Conservation (phyloP, 352 stramenopile species). For the Globisporangium paddicum region DNA sequence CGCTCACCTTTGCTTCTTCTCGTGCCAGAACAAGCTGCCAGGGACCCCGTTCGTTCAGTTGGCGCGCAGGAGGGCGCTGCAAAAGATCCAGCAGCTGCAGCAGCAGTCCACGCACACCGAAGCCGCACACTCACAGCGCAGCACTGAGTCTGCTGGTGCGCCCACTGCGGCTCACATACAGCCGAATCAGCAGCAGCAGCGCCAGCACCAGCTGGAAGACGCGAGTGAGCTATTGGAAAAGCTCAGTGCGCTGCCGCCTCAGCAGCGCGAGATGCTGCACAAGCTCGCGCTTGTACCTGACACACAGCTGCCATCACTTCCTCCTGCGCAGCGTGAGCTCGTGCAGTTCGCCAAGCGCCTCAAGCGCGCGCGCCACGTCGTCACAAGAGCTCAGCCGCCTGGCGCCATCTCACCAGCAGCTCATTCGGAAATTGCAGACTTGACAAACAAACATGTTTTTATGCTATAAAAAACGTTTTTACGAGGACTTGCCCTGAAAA, state of each 20-base stretch:
- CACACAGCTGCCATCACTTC: slow-evolving; percentile 29
- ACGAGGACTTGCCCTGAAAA: too few relatives aligned
- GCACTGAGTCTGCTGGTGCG: not conserved
- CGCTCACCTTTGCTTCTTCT: not conserved
- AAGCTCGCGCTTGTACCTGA: slow-evolving; percentile 33
- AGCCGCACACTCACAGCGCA: not conserved
- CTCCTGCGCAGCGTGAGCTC: slow-evolving; percentile 33
- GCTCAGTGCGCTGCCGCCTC: slow-evolving; percentile 19
- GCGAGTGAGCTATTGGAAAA: slow-evolving; percentile 10
- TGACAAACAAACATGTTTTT: too few relatives aligned
- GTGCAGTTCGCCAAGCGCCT: slow-evolving; percentile 55
- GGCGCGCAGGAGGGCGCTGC: slow-evolving; percentile 31
- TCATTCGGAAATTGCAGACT: slow-evolving; percentile 24
- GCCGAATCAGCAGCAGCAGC: not conserved
- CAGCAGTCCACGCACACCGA: not conserved
- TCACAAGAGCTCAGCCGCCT: slow-evolving; percentile 26
- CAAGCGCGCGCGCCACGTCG: slow-evolving; percentile 34
- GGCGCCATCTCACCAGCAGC: slow-evolving; percentile 30
- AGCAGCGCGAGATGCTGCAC: slow-evolving; percentile 35
- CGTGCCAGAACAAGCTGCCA: slow-evolving; percentile 30
- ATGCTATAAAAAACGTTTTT: too few relatives aligned
- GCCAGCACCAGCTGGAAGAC: not conserved
- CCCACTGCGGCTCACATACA: not conserved
- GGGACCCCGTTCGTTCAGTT: slow-evolving; percentile 50
- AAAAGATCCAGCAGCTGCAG: slow-evolving; percentile 39